Evolutionary conservation across 768 basidiomycete species (phyloP), one percentile per base, ranked within the genome.

Genomic region (Inosperma sp.): DNA sequence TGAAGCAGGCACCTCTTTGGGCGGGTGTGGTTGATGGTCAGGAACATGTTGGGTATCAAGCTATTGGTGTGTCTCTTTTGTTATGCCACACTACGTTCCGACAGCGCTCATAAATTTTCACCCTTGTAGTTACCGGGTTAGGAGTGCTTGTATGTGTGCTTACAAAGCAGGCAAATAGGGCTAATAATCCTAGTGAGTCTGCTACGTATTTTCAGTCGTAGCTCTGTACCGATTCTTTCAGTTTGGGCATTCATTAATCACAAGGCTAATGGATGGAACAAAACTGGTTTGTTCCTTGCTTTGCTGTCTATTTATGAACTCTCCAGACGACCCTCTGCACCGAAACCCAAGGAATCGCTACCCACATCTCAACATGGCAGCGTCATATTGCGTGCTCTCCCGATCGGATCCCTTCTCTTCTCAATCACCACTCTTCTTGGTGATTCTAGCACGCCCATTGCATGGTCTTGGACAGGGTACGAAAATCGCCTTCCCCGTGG

Each of bases 401-500:
- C 85, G 0, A 69, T 89, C 7, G 88, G 86, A 2, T 76, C 80
- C 26, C 68, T 88, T 23, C 63, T 93, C 8, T 92, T 87, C 68
- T 77, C 79, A 10, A 61, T 91, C 0, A 86, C 92, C 58, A 82
- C 80, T 39, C 73, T 90, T 35, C 69, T 91, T 44, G 77, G 83
- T 3, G 91, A 94, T 51, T 71, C 86, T 2, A 84, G 83, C 56
- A 88, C 89, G 0, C 76, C 92, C 37, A 75, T 93, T 51, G 81
- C 88, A 16, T 92, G 88, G 86, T 84, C 87, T 2, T 94, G 91
- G 91, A 86, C 88, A 0, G 91, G 91, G n/a, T 93, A 84, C 56
- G 77, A 81, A 17, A 70, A 84, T 36, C 68, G 76, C 30, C 61
- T 62, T 3, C 76, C 82, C 27, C 77, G 70, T 43, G 91, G 91